Base-by-base conservation (phyloP, 768 basidiomycete species). In the Mycena leptocephala region DNA sequence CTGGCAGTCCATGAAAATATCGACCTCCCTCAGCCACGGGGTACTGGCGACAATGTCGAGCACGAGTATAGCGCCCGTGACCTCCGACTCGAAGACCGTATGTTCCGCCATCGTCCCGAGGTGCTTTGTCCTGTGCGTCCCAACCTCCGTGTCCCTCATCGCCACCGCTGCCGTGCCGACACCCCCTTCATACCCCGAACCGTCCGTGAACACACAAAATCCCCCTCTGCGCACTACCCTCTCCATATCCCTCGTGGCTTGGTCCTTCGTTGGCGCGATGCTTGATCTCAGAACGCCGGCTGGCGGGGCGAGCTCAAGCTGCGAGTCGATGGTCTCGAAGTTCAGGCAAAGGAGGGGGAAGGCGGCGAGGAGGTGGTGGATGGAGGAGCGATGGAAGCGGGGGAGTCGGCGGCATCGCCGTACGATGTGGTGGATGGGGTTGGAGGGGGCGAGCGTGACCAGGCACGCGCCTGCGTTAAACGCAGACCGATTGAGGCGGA, bases 121-220 rank as follows among this genome's bases (percentile, higher is more conserved):
- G 64, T 66, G 64, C 13, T 14, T n/a, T n/a, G 5, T 32, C 43
- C 43, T 28, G 18, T 22, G 7, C 22, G 9, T 30, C 24, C 64
- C 26, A 6, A 32, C 28, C 20, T 26, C 43, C 16, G 6, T 18
- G 7, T 28, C 64, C 24, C 26, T 46, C 26, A 48, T 20, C 43
- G 64, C 64, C 2, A 66, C 30, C 22, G 43, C 64, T 26, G 64
- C 64, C 20, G 64, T 43, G 3, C 64, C 64, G 2, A 35, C 32
- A 32, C 48, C 48, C 22, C 43, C 64, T 22, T 66, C 46, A n/a
- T 28, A 66, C 48, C 64, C 64, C 13, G 64, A 66, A 2, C 64
- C 64, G 64, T 66, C 64, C 22, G 64, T 66, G 64, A 39, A 66
- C 8, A 66, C 48, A 33, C 64, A 66, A 16, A 51, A 20, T 22